phyloP scores from a whole-genome alignment of 371 early-diverging fungal genomes.

The Neoconidiobolus thromboides region DNA sequence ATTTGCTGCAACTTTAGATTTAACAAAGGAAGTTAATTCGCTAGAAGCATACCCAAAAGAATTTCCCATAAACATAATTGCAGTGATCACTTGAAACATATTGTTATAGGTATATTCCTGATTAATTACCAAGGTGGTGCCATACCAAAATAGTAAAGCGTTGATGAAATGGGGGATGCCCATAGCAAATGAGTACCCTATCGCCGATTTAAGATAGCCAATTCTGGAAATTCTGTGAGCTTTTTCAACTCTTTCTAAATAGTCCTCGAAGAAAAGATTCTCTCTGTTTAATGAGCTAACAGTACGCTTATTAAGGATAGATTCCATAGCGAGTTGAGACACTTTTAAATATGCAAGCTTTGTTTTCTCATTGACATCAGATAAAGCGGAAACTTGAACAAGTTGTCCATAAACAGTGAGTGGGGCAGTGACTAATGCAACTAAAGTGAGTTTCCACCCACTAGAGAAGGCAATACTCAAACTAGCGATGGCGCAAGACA shows the following conservation, averaged over 20 bases:
- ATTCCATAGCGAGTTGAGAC: conserved; percentile 63
- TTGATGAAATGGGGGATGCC: conserved; percentile 41
- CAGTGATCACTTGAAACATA: conserved; percentile 46
- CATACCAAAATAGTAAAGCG: conserved; percentile 25
- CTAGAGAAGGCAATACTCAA: conserved; percentile 32
- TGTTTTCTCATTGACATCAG: conserved; percentile 33
- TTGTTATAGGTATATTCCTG: conserved; percentile 21
- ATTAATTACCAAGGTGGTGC: conserved; percentile 21
- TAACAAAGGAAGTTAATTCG: conserved; percentile 14
- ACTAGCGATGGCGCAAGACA: conserved; percentile 22
- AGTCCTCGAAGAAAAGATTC: conserved; percentile 31
- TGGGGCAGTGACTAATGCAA: conserved; percentile 30
- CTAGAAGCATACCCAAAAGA: conserved; percentile 32
- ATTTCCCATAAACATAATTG: conserved; percentile 39
- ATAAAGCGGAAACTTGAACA: conserved; percentile 13
- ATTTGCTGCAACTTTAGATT: conserved; percentile 44
- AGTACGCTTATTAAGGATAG: conserved; percentile 67
- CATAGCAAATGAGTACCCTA: conserved; percentile 49
- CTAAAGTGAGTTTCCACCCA: conserved; percentile 71
- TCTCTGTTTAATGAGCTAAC: conserved; percentile 70
- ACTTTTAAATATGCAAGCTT: conserved; percentile 45
- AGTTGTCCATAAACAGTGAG: conserved; percentile 22
- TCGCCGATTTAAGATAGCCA: conserved; percentile 27
- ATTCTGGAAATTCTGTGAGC: conserved; percentile 44
- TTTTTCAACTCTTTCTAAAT: conserved; percentile 27